phyloP scores from a whole-genome alignment of 305 asterid genomes.

The Lippia alba region DNA sequence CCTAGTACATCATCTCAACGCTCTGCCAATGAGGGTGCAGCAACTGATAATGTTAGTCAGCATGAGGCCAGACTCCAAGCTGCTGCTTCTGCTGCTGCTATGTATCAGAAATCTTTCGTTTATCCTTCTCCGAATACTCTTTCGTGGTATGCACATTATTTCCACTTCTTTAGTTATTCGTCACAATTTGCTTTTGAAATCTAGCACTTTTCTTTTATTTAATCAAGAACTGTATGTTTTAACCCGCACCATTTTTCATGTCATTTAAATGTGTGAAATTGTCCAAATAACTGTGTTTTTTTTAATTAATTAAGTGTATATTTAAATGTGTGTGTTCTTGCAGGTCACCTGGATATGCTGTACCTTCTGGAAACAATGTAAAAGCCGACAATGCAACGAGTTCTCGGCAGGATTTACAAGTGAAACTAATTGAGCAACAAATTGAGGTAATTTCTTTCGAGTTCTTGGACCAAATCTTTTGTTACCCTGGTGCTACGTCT shows the following conservation, averaged over 20 bases:
- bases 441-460: slow-evolving; percentile 46
- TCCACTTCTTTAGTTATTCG: background rate
- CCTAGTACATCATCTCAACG: slow-evolving; percentile 65
- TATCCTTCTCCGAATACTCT: slow-evolving; percentile 73
- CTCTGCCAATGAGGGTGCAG: slow-evolving; percentile 43
- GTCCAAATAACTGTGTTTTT: slow-evolving; percentile 13
- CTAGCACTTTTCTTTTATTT: background rate
- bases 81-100: slow-evolving; percentile 81
- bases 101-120: slow-evolving; percentile 86
- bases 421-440: slow-evolving; percentile 47
- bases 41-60: slow-evolving; percentile 53
- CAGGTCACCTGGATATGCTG: slow-evolving; percentile 66
- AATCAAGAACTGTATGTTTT: too few species aligned
- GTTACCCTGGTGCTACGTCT: background rate
- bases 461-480: background rate
- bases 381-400: slow-evolving; percentile 37
- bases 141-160: slow-evolving; percentile 53
- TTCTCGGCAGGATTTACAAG: slow-evolving; percentile 38
- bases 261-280: background rate
- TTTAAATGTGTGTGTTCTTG: slow-evolving; percentile 6
- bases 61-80: slow-evolving; percentile 89
- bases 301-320: background rate
- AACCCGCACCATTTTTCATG: too few species aligned
- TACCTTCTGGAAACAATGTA: slow-evolving; percentile 38
- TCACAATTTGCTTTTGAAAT: slow-evolving; percentile 16